Percentiles rank a stretch among this genome's conserved stretches.
Conservation (phyloP, 2,329 filamentous ascomycete species). For the Exutisphaerella laricina region DNA sequence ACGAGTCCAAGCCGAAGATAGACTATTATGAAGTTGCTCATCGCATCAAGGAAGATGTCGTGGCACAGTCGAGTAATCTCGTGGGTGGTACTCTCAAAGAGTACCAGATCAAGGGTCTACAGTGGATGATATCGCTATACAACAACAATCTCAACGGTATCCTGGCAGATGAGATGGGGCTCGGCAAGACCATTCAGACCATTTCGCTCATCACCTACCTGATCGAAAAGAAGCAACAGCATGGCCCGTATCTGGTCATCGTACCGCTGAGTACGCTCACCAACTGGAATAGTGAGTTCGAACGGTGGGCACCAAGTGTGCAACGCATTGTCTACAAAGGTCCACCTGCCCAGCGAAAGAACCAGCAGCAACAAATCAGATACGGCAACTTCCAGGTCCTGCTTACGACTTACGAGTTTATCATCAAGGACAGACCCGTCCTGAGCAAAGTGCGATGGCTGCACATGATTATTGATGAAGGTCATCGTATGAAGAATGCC, state of each 20-base stretch:
- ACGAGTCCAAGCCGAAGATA: slow-evolving; percentile 68
- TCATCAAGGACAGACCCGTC: slow-evolving; percentile 95
- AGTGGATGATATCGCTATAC: slow-evolving; percentile 99
- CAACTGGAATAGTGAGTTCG: slow-evolving; percentile 98
- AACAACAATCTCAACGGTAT: slow-evolving; percentile 99
- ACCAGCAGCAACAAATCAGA: slow-evolving; percentile 88
- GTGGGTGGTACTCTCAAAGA: slow-evolving; percentile 93
- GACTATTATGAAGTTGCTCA: slow-evolving; percentile 99
- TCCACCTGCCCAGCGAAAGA: slow-evolving; percentile 78
- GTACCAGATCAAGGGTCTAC: slow-evolving; percentile 95
- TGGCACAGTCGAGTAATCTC: slow-evolving; percentile 72
- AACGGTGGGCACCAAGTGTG: slow-evolving; percentile 94
- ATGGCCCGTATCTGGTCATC: slow-evolving; percentile 90
- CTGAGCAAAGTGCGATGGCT: slow-evolving; percentile 99
- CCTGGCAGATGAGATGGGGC: slow-evolving; percentile 97
- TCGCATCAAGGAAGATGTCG: slow-evolving; percentile 88
- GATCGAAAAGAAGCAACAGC: slow-evolving; percentile 89
- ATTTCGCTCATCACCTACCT: slow-evolving; percentile 97
- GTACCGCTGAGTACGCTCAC: slow-evolving; percentile 94
- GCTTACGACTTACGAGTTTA: slow-evolving; percentile 97
- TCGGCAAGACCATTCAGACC: slow-evolving; percentile 98
- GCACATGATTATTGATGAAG: slow-evolving; percentile 99
- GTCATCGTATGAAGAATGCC: slow-evolving; percentile 98
- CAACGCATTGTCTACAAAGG: slow-evolving; percentile 93
- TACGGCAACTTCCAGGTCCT: slow-evolving; percentile 94